Evolutionary conservation across 164 flowering plant species (phyloP).

Genomic region (Aristolochia californica): DNA sequence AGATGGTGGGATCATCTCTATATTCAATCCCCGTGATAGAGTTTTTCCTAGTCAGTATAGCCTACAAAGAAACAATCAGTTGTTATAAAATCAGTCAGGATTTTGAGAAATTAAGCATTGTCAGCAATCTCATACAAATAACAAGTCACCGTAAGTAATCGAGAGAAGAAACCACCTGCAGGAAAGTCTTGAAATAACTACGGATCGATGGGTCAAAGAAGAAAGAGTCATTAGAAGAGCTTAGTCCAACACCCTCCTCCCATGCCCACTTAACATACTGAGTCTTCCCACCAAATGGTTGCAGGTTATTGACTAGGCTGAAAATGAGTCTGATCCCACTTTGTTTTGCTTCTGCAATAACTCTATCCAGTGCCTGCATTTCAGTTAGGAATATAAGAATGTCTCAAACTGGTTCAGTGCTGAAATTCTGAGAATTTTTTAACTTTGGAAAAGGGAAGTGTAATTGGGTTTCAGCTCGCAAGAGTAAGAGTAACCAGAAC

Average conservation of each 20-base stretch:
- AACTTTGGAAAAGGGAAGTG: too few relatives aligned
- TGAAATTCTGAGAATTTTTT: too few relatives aligned
- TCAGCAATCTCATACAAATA: background rate
- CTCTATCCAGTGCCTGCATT: conserved; percentile 81
- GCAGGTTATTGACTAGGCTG: conserved; percentile 83
- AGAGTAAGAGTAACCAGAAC: too few relatives aligned
- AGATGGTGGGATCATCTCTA: conserved; percentile 86
- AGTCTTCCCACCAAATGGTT: conserved; percentile 90
- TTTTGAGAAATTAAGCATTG: background rate
- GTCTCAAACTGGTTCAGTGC: background rate
- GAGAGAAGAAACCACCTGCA: conserved; percentile 40
- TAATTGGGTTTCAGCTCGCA: too few relatives aligned
- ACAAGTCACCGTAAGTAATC: background rate
- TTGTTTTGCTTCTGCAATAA: conserved; percentile 73
- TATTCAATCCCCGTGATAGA: conserved; percentile 76
- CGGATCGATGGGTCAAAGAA: conserved; percentile 85
- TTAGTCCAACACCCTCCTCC: conserved; percentile 81
- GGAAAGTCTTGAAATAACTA: conserved; percentile 62
- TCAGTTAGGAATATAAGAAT: background rate
- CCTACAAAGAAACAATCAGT: conserved; percentile 27
- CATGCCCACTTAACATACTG: conserved; percentile 98
- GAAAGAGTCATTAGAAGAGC: conserved; percentile 95
- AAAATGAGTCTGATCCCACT: conserved; percentile 67
- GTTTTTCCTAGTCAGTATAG: conserved; percentile 75
- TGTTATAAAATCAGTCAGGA: background rate